A percentile compares a stretch with the other conserved stretches of the same genome.
Evolutionary conservation across 768 basidiomycete genomes (phyloP).

Genomic region (Arthromyces matolae): DNA sequence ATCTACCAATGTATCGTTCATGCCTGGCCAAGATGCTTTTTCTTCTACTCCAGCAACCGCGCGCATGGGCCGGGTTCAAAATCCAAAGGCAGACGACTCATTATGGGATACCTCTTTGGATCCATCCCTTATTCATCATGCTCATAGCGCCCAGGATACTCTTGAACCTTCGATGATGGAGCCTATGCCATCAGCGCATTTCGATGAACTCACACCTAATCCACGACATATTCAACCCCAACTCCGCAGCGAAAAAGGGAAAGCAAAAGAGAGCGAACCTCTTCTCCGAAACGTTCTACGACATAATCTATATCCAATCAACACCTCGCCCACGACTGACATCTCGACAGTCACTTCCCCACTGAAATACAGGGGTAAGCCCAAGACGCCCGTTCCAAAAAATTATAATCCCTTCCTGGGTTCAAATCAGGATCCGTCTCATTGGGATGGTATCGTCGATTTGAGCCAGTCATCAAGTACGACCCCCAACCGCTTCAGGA

Average conservation of each 20-base stretch:
- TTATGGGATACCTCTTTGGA: constrained; percentile 77
- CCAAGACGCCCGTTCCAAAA: constrained; percentile 55
- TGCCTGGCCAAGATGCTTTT: constrained; percentile 65
- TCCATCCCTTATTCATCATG: constrained; percentile 66
- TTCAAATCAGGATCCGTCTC: constrained; percentile 39
- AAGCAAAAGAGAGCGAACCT: constrained; percentile 41
- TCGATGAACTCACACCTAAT: constrained; percentile 20
- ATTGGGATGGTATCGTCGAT: constrained; percentile 77
- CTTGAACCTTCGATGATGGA: constrained; percentile 12
- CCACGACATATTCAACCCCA: constrained; percentile 7
- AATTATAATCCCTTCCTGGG: constrained; percentile 61
- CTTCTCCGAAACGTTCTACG: constrained; percentile 49
- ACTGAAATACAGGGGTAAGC: constrained; percentile 46
- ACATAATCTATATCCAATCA: constrained; percentile 43
- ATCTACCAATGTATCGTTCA: constrained; percentile 68
- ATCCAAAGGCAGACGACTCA: constrained; percentile 49
- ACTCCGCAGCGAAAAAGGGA: constrained; percentile 39
- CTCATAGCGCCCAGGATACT: constrained; percentile 52
- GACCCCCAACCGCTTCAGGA: constrained; percentile 39
- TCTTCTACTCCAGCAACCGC: constrained; percentile 75
- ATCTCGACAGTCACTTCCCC: constrained; percentile 40
- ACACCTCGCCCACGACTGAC: constrained; percentile 35
- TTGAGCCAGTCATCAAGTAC: constrained; percentile 52
- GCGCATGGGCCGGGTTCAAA: constrained; percentile 31
- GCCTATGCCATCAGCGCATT: constrained; percentile 16